phyloP scores from a whole-genome alignment of 768 basidiomycete species.

The Gyrodon lividus region DNA sequence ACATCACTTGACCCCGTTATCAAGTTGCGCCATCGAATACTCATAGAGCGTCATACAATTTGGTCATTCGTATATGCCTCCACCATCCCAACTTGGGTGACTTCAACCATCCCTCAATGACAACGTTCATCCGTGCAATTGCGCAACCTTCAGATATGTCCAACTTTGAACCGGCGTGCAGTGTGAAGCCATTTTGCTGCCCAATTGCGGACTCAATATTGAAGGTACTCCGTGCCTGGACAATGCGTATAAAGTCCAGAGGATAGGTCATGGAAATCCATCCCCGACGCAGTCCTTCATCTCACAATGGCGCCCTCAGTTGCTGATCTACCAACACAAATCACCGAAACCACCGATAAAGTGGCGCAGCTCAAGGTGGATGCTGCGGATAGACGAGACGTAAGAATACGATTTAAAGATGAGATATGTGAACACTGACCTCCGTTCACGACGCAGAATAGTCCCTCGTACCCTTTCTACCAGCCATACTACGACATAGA shows the following conservation, averaged over 20 bases:
- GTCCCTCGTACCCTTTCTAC: constrained; percentile 49
- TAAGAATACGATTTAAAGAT: neutral
- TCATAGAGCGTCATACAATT: neutral
- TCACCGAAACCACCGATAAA: neutral
- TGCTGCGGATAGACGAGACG: constrained; percentile 2
- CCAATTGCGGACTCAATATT: constrained; percentile 2
- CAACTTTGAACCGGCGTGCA: neutral
- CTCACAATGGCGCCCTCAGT: constrained; percentile 15
- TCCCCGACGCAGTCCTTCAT: neutral
- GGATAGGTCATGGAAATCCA: neutral
- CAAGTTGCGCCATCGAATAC: neutral
- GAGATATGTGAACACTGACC: neutral
- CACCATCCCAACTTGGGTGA: too few species aligned
- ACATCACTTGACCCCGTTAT: neutral
- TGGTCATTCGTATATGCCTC: neutral
- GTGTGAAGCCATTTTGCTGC: neutral
- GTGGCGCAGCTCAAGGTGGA: constrained; percentile 8
- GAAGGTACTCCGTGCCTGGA: neutral
- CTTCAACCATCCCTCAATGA: neutral
- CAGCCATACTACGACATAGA: constrained; percentile 43
- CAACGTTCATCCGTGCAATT: neutral
- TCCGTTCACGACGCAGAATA: constrained; percentile 29
- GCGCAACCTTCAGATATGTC: neutral
- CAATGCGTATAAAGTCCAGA: neutral
- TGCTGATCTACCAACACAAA: constrained; percentile 3